Evolutionary conservation across 495 filamentous ascomycete genomes (phyloP).

Genomic region (Aspergillus ellipticus): DNA sequence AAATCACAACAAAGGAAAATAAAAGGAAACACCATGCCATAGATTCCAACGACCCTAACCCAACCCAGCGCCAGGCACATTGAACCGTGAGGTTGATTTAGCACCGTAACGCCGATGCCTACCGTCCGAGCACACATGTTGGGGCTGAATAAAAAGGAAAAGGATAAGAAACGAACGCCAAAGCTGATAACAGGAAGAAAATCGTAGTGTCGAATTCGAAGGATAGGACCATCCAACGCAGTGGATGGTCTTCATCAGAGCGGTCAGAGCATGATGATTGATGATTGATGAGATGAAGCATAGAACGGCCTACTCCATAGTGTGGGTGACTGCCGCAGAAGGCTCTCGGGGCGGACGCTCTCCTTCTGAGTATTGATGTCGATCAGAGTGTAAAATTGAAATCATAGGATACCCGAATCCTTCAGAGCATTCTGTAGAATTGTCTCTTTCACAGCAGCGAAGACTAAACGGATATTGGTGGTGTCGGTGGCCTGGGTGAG

Average conservation of each 20-base stretch:
- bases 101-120: slow-evolving; percentile 34
- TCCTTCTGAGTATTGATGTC: not conserved
- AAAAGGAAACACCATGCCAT: slow-evolving; percentile 18
- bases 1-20: slow-evolving; percentile 4
- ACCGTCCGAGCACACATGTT: slow-evolving; percentile 27
- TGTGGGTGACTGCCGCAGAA: not conserved
- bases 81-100: slow-evolving; percentile 19
- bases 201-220: not conserved
- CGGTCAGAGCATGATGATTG: not conserved
- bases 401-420: slow-evolving; percentile 89
- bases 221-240: not conserved
- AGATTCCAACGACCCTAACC: slow-evolving; percentile 20
- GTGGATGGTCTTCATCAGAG: not conserved
- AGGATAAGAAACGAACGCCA: slow-evolving; percentile 15
- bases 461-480: slow-evolving; percentile 94
- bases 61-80: slow-evolving; percentile 33
- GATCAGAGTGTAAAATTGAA: not conserved
- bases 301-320: not conserved
- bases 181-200: not conserved
- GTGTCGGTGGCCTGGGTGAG: slow-evolving; percentile 98
- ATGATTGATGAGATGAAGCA: not conserved
- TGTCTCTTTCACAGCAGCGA: slow-evolving; percentile 97
- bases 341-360: not conserved
- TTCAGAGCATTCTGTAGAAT: slow-evolving; percentile 97
- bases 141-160: slow-evolving; percentile 18